These are phyloP conservation scores for Penicillium goetzii DNA, from an alignment of 495 filamentous ascomycete genomes.

Conservation along the genomic window DNA sequence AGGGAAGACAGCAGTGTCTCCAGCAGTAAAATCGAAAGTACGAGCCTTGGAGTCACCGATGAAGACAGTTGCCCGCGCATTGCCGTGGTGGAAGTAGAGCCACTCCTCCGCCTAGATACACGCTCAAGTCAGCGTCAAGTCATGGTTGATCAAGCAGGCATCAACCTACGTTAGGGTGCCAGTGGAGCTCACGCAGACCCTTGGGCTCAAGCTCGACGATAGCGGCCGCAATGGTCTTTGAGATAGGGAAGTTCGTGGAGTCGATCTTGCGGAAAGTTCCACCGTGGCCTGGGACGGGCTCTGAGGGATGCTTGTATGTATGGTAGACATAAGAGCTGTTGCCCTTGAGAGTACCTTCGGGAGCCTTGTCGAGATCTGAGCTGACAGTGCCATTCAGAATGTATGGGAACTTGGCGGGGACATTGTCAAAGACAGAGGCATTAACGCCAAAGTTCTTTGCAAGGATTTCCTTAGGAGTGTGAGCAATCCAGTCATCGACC, in stretches of 20 bases:
- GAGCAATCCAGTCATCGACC: slow-evolving; percentile 65
- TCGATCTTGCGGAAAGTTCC: slow-evolving; percentile 64
- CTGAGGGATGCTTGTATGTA: slow-evolving; percentile 51
- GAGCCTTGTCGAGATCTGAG: slow-evolving; percentile 50
- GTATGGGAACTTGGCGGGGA: slow-evolving; percentile 62
- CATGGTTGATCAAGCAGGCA: background rate
- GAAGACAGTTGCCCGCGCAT: slow-evolving; percentile 63
- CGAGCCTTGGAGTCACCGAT: slow-evolving; percentile 59
- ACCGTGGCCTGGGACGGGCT: slow-evolving; percentile 60
- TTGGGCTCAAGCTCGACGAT: slow-evolving; percentile 63
- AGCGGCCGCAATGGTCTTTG: slow-evolving; percentile 63
- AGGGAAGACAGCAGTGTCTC: slow-evolving; percentile 68
- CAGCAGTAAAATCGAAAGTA: slow-evolving; percentile 66
- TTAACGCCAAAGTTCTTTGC: slow-evolving; percentile 68
- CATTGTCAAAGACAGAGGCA: slow-evolving; percentile 57
- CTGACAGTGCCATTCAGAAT: slow-evolving; percentile 60
- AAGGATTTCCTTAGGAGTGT: slow-evolving; percentile 62
- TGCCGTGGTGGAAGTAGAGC: slow-evolving; percentile 66
- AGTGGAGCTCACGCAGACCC: slow-evolving; percentile 66
- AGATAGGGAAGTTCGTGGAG: slow-evolving; percentile 62
- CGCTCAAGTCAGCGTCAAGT: slow-evolving; percentile 17
- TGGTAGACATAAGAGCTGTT: slow-evolving; percentile 62
- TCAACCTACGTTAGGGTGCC: slow-evolving; percentile 64
- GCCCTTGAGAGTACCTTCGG: slow-evolving; percentile 51
- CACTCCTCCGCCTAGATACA: slow-evolving; percentile 60